Evolutionary conservation across 495 filamentous ascomycete genomes (phyloP).

Genomic region (Neurospora discreta): DNA sequence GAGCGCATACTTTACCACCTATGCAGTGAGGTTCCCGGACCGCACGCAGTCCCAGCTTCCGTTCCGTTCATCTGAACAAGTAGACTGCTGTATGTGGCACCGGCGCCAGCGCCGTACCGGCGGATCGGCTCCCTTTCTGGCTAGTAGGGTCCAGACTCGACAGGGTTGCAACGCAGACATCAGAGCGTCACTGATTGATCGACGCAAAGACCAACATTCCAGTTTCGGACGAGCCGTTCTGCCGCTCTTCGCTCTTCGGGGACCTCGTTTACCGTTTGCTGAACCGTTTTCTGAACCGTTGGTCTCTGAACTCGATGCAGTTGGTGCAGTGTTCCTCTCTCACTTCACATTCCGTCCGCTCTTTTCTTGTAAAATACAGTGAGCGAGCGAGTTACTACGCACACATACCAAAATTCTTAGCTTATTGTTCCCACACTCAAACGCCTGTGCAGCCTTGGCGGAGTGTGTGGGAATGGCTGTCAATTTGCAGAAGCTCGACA

Average conservation of each 20-base stretch:
- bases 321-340: too few relatives aligned
- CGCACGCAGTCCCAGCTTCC: neutral
- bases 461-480: too few relatives aligned
- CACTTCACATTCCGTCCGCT: too few relatives aligned
- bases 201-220: slow-evolving; percentile 1
- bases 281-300: neutral
- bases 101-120: slow-evolving; percentile 9
- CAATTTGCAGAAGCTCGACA: neutral
- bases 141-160: neutral
- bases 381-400: too few relatives aligned
- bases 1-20: neutral
- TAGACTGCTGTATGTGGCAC: neutral
- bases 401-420: too few relatives aligned
- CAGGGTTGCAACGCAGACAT: neutral
- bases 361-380: too few relatives aligned
- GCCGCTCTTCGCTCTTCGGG: neutral
- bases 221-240: neutral
- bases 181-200: slow-evolving; percentile 6
- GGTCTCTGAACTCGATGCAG: neutral
- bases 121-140: slow-evolving; percentile 2
- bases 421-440: too few relatives aligned
- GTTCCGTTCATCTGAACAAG: neutral
- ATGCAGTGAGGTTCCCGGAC: neutral
- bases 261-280: neutral
- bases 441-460: too few relatives aligned